Base-by-base conservation (phyloP, 2,329 filamentous ascomycete genomes). In the Colletotrichum sp. region DNA sequence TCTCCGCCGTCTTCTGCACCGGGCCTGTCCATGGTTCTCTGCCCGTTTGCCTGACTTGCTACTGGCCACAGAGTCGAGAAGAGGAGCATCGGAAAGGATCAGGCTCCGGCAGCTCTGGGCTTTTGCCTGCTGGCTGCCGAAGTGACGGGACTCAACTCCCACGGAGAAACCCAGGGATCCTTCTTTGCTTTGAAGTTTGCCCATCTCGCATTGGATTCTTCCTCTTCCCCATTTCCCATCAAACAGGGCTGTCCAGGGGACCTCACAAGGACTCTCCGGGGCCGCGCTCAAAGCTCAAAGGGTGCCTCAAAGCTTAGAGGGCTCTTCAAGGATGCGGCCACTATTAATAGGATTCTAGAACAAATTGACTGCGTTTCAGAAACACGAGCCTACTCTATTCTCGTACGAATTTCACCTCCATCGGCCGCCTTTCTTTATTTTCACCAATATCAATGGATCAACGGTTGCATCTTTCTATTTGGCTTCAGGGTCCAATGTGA, bases 301-400 rank as follows among this genome's bases (percentile, higher is more conserved):
- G 30, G 21, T 64, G 60, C 60, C 60, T 36, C 60, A 39, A 64
- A 64, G 60, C 64, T 52, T 30, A 24, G 39, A 67, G 32, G 24
- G 39, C 36, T 26, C n/a, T 48, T 34, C 73, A 32, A 72, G 73
- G 73, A 72, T 75, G 63, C 69, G 18, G 32, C 64, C 73, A 14
- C 73, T 75, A 75, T 75, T 75, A 75, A 75, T 75, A 72, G 73
- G 69, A 72, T 72, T 72, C 73, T 60, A 75, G 73, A 75, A 75
- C 73, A 72, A 28, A 75, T 75, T 72, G 57, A 48, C 64, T 6
- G 61, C 43, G 73, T 75, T 75, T 75, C 73, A 72, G 73, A 75
- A 75, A 72, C 73, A 75, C 63, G 26, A 75, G 26, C 57, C 57
- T 68, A 72, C 69, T 68, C 36, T 68, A 75, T 68, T 65, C 64